These are phyloP conservation scores for Poa annua DNA, from an alignment of 176 grass and related monocot species.

Conservation along the genomic window DNA sequence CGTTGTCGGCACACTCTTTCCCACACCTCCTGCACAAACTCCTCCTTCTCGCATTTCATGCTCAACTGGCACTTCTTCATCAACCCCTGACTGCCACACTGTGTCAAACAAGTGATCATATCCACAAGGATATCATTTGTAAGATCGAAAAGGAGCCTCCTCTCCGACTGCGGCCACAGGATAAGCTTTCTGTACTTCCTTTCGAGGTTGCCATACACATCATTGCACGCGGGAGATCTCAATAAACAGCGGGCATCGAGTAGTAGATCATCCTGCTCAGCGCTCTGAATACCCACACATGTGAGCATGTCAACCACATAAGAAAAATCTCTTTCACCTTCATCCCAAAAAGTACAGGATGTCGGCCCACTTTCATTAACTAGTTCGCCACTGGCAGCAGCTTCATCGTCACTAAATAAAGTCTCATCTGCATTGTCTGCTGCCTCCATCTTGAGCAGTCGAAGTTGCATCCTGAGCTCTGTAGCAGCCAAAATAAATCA, in stretches of 20 bases:
- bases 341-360: constrained; percentile 43
- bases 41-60: constrained; percentile 36
- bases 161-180: constrained; percentile 58
- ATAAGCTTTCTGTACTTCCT: constrained; percentile 52
- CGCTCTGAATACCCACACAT: constrained; percentile 40
- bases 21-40: constrained; percentile 56
- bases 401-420: constrained; percentile 53
- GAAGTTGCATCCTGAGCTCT: constrained; percentile 85
- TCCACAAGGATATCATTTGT: constrained; percentile 45
- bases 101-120: constrained; percentile 23
- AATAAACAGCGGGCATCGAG: constrained; percentile 29
- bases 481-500: constrained; percentile 23
- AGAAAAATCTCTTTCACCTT: constrained; percentile 67
- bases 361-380: constrained; percentile 25
- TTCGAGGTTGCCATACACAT: constrained; percentile 57
- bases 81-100: not conserved
- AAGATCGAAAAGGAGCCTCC: constrained; percentile 73
- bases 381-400: constrained; percentile 10
- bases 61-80: not conserved
- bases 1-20: constrained; percentile 42
- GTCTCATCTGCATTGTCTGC: constrained; percentile 40
- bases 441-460: constrained; percentile 67
- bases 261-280: constrained; percentile 40
- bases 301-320: constrained; percentile 62
- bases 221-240: constrained; percentile 28